phyloP scores from a whole-genome alignment of 257 asterid genomes.

The Datura wrightii region DNA sequence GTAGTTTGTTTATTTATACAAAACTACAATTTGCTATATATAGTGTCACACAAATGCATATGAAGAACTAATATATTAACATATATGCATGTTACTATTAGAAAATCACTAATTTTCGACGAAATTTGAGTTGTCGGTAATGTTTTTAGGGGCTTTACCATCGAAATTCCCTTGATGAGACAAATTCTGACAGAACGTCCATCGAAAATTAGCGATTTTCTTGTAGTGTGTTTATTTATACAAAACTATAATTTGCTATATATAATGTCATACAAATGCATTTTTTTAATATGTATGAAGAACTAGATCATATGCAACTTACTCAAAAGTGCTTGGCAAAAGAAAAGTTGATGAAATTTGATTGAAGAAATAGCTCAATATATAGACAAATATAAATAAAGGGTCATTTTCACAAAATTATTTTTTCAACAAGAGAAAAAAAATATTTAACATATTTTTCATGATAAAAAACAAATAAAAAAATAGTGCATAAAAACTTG shows the following conservation, averaged over 20 bases:
- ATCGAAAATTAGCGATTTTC: too few species aligned
- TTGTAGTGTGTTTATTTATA: too few species aligned
- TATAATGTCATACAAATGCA: neutral
- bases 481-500: constrained; percentile 21
- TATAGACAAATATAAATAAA: constrained; percentile 38
- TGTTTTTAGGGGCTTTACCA: too few species aligned
- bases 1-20: neutral
- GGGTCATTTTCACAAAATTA: constrained; percentile 39
- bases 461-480: neutral
- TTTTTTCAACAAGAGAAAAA: neutral
- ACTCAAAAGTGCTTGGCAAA: neutral
- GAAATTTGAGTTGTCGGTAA: too few species aligned
- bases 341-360: constrained; percentile 26
- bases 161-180: too few species aligned
- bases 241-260: neutral
- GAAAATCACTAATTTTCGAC: too few species aligned
- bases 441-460: neutral
- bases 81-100: too few species aligned
- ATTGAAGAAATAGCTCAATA: constrained; percentile 30
- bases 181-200: too few species aligned
- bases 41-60: too few species aligned
- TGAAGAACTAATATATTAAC: too few species aligned
- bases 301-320: neutral
- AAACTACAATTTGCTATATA: neutral
- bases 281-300: neutral